Conservation (phyloP, 768 basidiomycete species). For the Psilocybe cubensis region DNA sequence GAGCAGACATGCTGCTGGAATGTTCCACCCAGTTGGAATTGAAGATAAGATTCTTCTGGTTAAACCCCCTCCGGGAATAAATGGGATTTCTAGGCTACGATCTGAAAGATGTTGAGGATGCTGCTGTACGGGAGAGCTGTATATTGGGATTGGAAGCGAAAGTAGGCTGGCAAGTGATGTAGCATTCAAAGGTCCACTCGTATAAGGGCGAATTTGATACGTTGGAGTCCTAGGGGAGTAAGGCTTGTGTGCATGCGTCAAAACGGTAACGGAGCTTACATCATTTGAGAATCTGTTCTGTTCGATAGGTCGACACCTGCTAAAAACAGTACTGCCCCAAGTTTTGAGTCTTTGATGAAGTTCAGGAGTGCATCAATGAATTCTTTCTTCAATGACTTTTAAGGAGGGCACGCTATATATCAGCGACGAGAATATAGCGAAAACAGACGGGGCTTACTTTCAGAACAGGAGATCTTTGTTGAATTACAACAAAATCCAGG, state of each 20-base stretch:
- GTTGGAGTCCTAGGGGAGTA: slow-evolving; percentile 58
- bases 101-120: slow-evolving; percentile 24
- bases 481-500: slow-evolving; percentile 60
- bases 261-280: slow-evolving; percentile 45
- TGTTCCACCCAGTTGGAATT: slow-evolving; percentile 49
- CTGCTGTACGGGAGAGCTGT: slow-evolving; percentile 51
- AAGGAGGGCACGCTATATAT: slow-evolving; percentile 1
- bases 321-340: slow-evolving; percentile 62
- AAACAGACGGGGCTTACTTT: slow-evolving; percentile 50
- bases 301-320: slow-evolving; percentile 78
- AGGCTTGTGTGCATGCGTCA: background rate
- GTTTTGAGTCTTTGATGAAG: slow-evolving; percentile 55
- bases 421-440: background rate
- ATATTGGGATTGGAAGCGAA: slow-evolving; percentile 54
- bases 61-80: slow-evolving; percentile 81
- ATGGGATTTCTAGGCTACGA: slow-evolving; percentile 50
- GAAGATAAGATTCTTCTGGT: slow-evolving; percentile 67
- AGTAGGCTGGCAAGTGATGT: slow-evolving; percentile 47
- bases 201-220: slow-evolving; percentile 53
- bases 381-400: slow-evolving; percentile 68
- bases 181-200: slow-evolving; percentile 45
- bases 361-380: slow-evolving; percentile 61
- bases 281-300: slow-evolving; percentile 78
- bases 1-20: slow-evolving; percentile 61
- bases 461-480: slow-evolving; percentile 79